Percentiles rank a stretch among this genome's conserved stretches.
Conservation (phyloP, 257 asterid species). For the Oldenlandia corymbosa region DNA sequence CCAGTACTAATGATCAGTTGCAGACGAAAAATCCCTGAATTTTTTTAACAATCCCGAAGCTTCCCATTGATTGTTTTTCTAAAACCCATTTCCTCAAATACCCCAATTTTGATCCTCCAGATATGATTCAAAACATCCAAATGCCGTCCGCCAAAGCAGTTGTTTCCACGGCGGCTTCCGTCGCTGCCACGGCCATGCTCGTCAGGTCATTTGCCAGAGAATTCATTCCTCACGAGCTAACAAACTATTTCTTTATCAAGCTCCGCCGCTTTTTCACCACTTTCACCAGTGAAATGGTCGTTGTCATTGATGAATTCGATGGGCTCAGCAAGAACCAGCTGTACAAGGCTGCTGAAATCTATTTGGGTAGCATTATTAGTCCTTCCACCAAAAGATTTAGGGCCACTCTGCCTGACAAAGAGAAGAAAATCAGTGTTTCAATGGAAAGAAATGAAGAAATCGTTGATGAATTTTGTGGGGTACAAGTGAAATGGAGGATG, state of each 20-base stretch:
- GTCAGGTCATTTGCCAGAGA: conserved; percentile 33
- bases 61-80: not conserved
- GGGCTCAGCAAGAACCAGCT: conserved; percentile 39
- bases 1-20: not conserved
- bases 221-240: conserved; percentile 35
- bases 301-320: conserved; percentile 42
- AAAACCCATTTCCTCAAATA: too few species aligned
- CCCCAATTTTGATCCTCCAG: too few species aligned
- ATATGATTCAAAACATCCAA: not conserved
- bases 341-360: conserved; percentile 37
- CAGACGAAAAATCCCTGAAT: not conserved
- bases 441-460: conserved; percentile 31
- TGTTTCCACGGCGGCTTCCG: conserved; percentile 42
- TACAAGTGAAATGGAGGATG: conserved; percentile 37
- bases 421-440: conserved; percentile 27
- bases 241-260: conserved; percentile 9
- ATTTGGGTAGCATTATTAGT: conserved; percentile 19
- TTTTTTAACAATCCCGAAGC: not conserved
- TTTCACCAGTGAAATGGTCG: conserved; percentile 31
- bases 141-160: conserved; percentile 20
- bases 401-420: conserved; percentile 34
- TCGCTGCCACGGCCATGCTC: conserved; percentile 42
- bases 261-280: conserved; percentile 11
- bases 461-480: conserved; percentile 25
- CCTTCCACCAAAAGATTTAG: conserved; percentile 30